Base-by-base conservation (phyloP, 345 rosid species). In the Aquilaria malaccensis region DNA sequence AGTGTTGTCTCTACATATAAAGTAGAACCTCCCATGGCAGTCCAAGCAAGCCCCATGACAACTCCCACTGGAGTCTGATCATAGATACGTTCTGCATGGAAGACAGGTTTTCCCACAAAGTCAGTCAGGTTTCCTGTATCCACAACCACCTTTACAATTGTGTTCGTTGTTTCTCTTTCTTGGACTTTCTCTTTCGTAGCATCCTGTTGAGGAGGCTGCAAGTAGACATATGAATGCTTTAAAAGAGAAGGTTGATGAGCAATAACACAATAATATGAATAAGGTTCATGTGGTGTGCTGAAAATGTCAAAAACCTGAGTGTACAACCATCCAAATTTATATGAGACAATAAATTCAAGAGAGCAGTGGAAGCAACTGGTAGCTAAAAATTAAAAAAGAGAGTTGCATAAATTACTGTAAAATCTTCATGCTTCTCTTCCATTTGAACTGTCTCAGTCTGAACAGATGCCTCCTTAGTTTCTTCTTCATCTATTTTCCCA, bases 21-120 rank as follows among this genome's bases (percentile, higher is more conserved):
- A 30, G 99, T 94, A 65, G 99, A 88, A 60, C 99, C 99, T 62
- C 99, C 99, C 99, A 94, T 90, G 50, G 99, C 83, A 58, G 99
- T 94, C 96, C 99, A 94, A 53, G 96, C 99, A 62, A 94, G 91
- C 69, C 99, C 99, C 99, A 94, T 88, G 61, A 95, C 99, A 50
- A 95, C 97, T 57, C 99, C 99, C 45, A 83, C 71, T 3, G 99
- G 99, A 48, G 99, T 88, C 61, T 70, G 87, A 63, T 86, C 85
- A 33, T 91, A 95, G 50, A 95, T 82, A 64, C 95, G 88, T 62
- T 95, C 99, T 1, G 95, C 99, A 33, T 91, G 99, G 78, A 94
- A 94, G 29, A 88, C 91, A 2, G 96, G 97, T 70, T 91, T 94
- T 55, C 97, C 99, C 55, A 95, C 97, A 71, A 77, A 95, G 71